Base-by-base conservation (phyloP, 1,139 yeast species). In the Magnusiomyces sp. region DNA sequence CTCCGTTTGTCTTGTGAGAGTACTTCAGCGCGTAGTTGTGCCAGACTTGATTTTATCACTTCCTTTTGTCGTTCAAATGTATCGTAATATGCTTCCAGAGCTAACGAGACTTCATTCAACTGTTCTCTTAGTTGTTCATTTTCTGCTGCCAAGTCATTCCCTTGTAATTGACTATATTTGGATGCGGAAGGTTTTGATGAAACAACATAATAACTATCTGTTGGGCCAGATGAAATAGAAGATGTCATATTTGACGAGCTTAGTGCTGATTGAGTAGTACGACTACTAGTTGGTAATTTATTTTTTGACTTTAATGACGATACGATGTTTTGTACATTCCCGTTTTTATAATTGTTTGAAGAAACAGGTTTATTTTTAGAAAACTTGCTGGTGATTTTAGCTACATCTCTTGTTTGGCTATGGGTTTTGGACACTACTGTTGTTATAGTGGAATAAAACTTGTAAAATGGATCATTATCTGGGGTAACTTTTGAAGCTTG, bases 21-120 rank as follows among this genome's bases (percentile, higher is more conserved):
- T 23, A 65, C 37, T 23, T 66, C 70, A 31, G 54, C 51, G 40
- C 60, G 53, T 29, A 68, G 55, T 49, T 62, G 65, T 27, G 55
- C 57, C 45, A 68, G 48, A 16, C 62, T 60, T 14, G 55, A 45
- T 50, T 64, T 62, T 43, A 67, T 45, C 13, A 56, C 57, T 29
- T 62, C 66, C 20, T 62, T 58, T 50, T 67, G 71, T 14, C 63
- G 63, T 45, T 58, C 57, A 23, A 61, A 51, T 5, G 66, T 65
- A 7, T 55, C 54, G 47, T 68, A 69, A 45, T 66, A 57, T 1
- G 71, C 69, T 44, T 62, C 61, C 3, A 62, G 49, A 9, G 54
- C 45, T 36, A 44, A 55, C 57, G 19, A 53, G 45, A 41, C 56
- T 53, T 31, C 59, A 46, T 54, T 53, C 5, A 61, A 51, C 53